Percentiles rank a stretch among this genome's conserved stretches.
These are phyloP conservation scores for Dipteronia sinensis DNA, from an alignment of 345 rosid genomes.

Conservation along the genomic window DNA sequence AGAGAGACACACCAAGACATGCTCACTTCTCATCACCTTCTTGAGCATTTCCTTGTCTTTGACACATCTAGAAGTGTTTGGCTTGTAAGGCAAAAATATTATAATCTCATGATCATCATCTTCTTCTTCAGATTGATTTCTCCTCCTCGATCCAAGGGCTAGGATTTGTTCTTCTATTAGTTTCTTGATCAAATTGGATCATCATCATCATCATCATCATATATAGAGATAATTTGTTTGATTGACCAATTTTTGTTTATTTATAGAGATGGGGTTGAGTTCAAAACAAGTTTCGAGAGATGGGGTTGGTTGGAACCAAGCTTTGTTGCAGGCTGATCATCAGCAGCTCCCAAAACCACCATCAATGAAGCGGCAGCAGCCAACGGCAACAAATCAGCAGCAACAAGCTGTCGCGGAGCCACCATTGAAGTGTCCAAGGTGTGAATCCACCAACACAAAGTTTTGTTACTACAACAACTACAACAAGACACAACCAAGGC, in stretches of 20 bases:
- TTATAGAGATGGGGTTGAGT: conserved; percentile 43
- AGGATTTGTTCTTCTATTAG: neutral
- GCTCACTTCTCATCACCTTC: conserved; percentile 49
- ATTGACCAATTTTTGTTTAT: neutral
- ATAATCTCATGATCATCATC: no score
- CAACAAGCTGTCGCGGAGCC: conserved; percentile 40
- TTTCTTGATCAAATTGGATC: neutral
- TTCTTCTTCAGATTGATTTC: conserved; percentile 13
- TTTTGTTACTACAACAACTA: conserved; percentile 94
- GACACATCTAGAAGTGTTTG: neutral
- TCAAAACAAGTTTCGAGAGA: conserved; percentile 49
- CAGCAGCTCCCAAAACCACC: conserved; percentile 37
- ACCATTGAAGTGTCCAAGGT: conserved; percentile 80
- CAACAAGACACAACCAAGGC: conserved; percentile 86
- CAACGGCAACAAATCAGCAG: conserved; percentile 28
- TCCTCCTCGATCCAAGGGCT: conserved; percentile 42
- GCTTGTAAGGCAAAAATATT: no score
- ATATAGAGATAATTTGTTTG: neutral
- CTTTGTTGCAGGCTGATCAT: conserved; percentile 41
- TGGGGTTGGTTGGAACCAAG: conserved; percentile 50
- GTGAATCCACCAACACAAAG: conserved; percentile 88
- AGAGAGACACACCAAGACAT: conserved; percentile 26
- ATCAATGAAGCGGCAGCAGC: conserved; percentile 31
- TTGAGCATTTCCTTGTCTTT: conserved; percentile 33
- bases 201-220: no score